Evolutionary conservation across 1,139 yeast species (phyloP), one percentile per base, ranked within the genome.

Genomic region (Diutina scorzettiae): DNA sequence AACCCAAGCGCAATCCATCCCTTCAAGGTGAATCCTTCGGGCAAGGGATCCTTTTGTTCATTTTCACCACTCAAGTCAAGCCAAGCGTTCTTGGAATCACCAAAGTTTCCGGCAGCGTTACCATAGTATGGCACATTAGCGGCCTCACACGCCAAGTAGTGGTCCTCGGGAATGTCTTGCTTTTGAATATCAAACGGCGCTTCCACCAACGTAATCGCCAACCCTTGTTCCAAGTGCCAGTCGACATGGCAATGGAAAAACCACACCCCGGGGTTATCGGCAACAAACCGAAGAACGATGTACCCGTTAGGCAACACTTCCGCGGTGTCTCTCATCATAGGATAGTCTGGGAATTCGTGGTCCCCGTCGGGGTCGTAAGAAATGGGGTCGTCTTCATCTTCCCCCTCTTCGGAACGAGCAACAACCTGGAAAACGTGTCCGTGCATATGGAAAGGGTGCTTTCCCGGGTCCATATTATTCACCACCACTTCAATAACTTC

Each of bases 241-340:
- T 86, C 95, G 50, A 86, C 80, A 54, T 86, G 96, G 63, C 96
- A 87, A 59, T 86, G 96, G 84, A 86, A 86, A 54, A 81, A 69
- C 94, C 95, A 85, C 34, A 84, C 86, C 53, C 95, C 95, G 23
- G 95, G 95, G 58, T 85, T 84, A 53, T 81, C 77, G 42, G 94
- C 86, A 51, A 64, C 71, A 58, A 81, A 81, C 54, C 93, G 65
- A 41, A 81, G 49, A 3, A 80, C 86, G 41, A 78, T 55, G 52
- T 77, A 73, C 0, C 87, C 83, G 50, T 78, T 77, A 31, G 83
- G 76, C 46, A 76, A 72, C 24, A 81, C 76, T 46, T 71, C 64
- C 23, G 74, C 74, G 1, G 84, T 78, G 55, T 82, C 93, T 61
- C 93, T 73, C 36, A 66, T 53, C 58, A 75, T 58, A 37, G 91